Percentiles rank a stretch among this genome's conserved stretches.
These are phyloP conservation scores for Zasmidium citrigriseum DNA, from an alignment of 2,329 filamentous ascomycete species.

Conservation along the genomic window DNA sequence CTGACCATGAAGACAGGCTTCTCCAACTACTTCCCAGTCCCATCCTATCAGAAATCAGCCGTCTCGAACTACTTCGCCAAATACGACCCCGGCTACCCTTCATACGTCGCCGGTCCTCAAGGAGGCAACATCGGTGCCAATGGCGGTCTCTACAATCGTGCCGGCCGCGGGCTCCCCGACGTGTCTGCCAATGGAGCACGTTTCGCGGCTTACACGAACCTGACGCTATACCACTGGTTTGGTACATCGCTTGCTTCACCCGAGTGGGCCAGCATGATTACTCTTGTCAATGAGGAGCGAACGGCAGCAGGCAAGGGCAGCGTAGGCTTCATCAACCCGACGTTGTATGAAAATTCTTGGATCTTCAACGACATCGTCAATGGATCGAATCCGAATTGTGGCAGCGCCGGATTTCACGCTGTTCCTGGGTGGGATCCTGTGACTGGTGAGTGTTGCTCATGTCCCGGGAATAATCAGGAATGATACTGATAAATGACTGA, in stretches of 20 bases:
- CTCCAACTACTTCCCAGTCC: constrained; percentile 36
- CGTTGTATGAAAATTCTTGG: constrained; percentile 21
- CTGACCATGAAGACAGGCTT: constrained; percentile 23
- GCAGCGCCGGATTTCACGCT: constrained; percentile 4
- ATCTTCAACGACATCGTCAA: constrained; percentile 18
- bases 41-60: constrained; percentile 45
- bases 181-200: constrained; percentile 40
- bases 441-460: neutral
- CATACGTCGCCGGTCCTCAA: constrained; percentile 22
- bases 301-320: constrained; percentile 25
- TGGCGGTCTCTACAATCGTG: constrained; percentile 32
- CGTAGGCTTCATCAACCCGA: constrained; percentile 37
- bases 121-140: constrained; percentile 24
- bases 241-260: constrained; percentile 29
- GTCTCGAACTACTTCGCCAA: constrained; percentile 36
- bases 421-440: constrained; percentile 7
- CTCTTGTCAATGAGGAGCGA: constrained; percentile 30
- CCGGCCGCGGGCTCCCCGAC: constrained; percentile 39
- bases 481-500: neutral
- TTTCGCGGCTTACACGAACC: constrained; percentile 43
- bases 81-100: constrained; percentile 24
- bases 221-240: constrained; percentile 32
- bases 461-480: too few relatives aligned
- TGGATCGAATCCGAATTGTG: constrained; percentile 35
- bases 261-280: constrained; percentile 30